Evolutionary conservation across 768 basidiomycete genomes (phyloP), one percentile per base, ranked within the genome.

Genomic region (Lentinula boryana): DNA sequence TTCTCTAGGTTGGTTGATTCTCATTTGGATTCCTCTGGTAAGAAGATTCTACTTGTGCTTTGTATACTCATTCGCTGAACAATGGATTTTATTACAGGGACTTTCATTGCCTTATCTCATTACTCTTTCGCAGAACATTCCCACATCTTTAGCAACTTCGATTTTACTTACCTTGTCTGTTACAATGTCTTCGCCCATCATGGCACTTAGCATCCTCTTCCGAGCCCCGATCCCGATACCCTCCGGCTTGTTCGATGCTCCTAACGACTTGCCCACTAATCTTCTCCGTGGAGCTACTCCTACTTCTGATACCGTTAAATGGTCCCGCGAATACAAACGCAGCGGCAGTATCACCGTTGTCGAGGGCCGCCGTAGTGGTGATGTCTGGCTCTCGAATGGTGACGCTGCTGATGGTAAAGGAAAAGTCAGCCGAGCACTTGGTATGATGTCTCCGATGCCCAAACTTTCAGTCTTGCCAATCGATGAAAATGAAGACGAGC

Each of bases 321-420:
- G 76, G 70, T 80, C 81, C 6, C 78, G 80, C 64, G 81, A 84
- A 56, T 85, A 83, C 70, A 88, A 86, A 69, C 82, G 82, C 58
- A 84, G 82, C 62, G 78, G 79, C 50, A 86, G 83, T 63, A 79
- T 83, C 6, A 75, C 72, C 53, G 82, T 88, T 43, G 83, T 89
- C 21, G 86, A 89, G 70, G 84, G 82, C 32, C 81, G 86, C 35
- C 84, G 86, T 51, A 88, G 86, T 64, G 86, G 86, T 27, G 88
- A 90, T 65, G 83, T 90, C 32, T 89, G 89, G 89, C 71, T 90
- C 64, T 69, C 81, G 12, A 86, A 86, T 58, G 87, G 88, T n/a
- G 83, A 89, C 62, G 88, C 88, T 6, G 74, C 86, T 21, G 85
- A 87, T 53, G 85, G 85, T 1, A 87, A 85, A 70, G 74, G 74